phyloP scores from a whole-genome alignment of 1,284 basidiomycete genomes.

The Rhodotorula mucilaginosa region DNA sequence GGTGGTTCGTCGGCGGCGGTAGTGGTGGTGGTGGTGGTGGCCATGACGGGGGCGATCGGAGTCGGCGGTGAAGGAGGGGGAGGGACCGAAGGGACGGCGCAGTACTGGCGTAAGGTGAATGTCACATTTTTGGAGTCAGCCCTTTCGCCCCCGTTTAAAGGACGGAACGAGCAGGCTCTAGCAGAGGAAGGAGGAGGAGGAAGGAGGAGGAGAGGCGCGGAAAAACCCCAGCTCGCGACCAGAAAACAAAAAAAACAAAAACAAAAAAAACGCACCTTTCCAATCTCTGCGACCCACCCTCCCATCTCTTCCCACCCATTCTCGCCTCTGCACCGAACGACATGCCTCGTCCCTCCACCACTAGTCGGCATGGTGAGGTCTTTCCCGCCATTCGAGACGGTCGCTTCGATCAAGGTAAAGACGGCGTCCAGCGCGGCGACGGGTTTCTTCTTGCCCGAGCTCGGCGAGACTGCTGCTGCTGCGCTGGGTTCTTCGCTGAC shows the following conservation, averaged over 20 bases:
- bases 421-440: conserved; percentile 16
- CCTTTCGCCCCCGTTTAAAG: too few relatives aligned
- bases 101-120: not conserved
- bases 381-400: not conserved
- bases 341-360: conserved; percentile 18
- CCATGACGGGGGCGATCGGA: not conserved
- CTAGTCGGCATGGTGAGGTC: conserved; percentile 4
- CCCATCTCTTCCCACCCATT: conserved; percentile 31
- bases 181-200: not conserved
- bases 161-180: too few relatives aligned
- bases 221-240: too few relatives aligned
- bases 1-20: not conserved
- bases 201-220: too few relatives aligned
- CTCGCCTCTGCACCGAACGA: conserved; percentile 15
- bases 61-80: conserved; percentile 9
- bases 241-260: too few relatives aligned
- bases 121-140: not conserved
- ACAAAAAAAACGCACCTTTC: conserved; percentile 3
- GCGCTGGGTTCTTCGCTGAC: too few relatives aligned
- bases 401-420: conserved; percentile 24
- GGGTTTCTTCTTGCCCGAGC: not conserved
- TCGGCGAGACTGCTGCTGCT: too few relatives aligned
- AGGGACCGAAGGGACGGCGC: conserved; percentile 9
- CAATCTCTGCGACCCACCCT: conserved; percentile 20
- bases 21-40: not conserved